phyloP scores from a whole-genome alignment of 805 yeast species.

The Lipomyces yamadae region DNA sequence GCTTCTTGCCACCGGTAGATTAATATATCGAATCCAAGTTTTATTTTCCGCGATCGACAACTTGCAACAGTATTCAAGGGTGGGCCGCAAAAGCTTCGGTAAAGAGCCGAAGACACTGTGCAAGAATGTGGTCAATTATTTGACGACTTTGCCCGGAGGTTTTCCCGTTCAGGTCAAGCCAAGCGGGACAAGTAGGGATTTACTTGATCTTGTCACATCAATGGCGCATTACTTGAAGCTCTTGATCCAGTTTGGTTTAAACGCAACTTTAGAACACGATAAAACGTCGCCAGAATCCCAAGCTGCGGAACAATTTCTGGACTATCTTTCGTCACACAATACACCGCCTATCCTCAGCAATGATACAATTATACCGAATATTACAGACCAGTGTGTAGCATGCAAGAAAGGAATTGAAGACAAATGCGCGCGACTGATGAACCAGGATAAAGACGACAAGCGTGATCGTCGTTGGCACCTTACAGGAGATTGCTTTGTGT shows the following conservation, averaged over 20 bases:
- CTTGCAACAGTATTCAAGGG: slow-evolving; percentile 17
- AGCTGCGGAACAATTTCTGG: slow-evolving; percentile 67
- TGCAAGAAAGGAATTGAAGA: slow-evolving; percentile 85
- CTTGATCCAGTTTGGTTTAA: slow-evolving; percentile 77
- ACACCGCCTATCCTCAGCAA: slow-evolving; percentile 27
- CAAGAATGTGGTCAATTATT: slow-evolving; percentile 85
- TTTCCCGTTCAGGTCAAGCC: slow-evolving; percentile 38
- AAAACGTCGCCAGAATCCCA: slow-evolving; percentile 56
- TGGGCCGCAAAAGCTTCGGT: slow-evolving; percentile 38
- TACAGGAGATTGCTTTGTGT: slow-evolving; percentile 61
- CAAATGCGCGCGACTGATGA: slow-evolving; percentile 20
- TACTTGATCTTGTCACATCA: slow-evolving; percentile 83
- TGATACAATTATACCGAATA: slow-evolving; percentile 22
- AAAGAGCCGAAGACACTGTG: slow-evolving; percentile 83
- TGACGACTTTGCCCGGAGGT: slow-evolving; percentile 77
- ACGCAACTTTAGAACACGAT: slow-evolving; percentile 73
- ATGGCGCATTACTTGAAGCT: slow-evolving; percentile 91
- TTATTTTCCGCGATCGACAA: slow-evolving; percentile 76
- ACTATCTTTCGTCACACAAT: slow-evolving; percentile 50
- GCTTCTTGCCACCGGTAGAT: slow-evolving; percentile 66
- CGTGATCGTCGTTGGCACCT: slow-evolving; percentile 77
- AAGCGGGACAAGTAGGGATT: slow-evolving; percentile 44
- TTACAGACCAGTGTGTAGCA: slow-evolving; percentile 68
- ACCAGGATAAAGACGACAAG: slow-evolving; percentile 16
- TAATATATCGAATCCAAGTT: slow-evolving; percentile 74